Base-by-base conservation (phyloP, 176 grass and related monocot species). In the Raddia distichophylla region DNA sequence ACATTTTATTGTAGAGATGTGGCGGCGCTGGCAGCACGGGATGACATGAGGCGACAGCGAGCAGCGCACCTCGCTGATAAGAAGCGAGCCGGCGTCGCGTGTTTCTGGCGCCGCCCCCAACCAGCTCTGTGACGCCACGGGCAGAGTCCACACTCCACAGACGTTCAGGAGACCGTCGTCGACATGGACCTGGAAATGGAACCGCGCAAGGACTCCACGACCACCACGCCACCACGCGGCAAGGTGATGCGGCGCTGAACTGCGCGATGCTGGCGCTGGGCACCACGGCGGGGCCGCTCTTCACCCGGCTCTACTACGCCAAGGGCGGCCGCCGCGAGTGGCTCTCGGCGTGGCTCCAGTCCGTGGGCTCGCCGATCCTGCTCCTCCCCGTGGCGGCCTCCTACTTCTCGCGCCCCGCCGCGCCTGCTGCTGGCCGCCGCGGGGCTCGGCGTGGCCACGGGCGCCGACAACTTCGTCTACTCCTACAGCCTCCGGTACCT, bases 391-490 rank as follows among this genome's bases (percentile, higher is more conserved):
- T 86, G 37, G 48, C 47, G 56, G 63, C 83, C 0, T 82, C 87
- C 34, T 94, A 89, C 62, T 8, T 59, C 11, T 16, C 86, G 89
- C 50, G 57, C 81, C 10, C 87, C 76, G 54, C 73, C 74, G 2
- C 79, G 79, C 59, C 11, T 92, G 5, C 85, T 94, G 12, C 65
- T 92, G 0, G 83, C 87, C 1, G 88, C 81, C 16, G 74, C 59
- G 6, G 62, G 3, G 4, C 83, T 94, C 8, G 93, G 93, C 8
- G 1, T 92, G 45, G 67, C 69, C 44, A 94, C 69, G 0, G 93
- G 93, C 65, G 80, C 83, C 15, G 93, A 91, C 62, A 79, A 94
- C 81, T 94, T 83, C 74, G 4, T 94, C 54, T 94, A 94, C 71
- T 76, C 90, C 0, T 94, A 87, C 70, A 79, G 93, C 67, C 90